Conservation (phyloP, 441 rosid species). For the Geranium incanum region DNA sequence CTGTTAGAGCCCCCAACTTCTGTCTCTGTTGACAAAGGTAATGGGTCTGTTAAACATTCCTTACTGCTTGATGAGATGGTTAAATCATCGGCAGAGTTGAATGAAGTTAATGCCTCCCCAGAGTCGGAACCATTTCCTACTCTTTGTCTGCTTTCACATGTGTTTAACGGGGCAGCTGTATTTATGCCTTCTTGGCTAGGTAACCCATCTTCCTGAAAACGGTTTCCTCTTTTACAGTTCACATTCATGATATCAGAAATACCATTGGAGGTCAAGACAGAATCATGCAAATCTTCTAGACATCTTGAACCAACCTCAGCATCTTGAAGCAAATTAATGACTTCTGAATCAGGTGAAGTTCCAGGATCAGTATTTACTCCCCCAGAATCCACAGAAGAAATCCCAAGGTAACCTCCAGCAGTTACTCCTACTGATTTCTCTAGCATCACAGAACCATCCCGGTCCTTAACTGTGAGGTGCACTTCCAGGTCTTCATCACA, state of each 20-base stretch:
- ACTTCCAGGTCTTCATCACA: conserved; percentile 18
- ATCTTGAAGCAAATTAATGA: conserved; percentile 63
- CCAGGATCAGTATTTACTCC: conserved; percentile 52
- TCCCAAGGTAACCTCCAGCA: conserved; percentile 30
- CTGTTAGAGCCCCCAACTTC: conserved; percentile 24
- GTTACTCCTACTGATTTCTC: conserved; percentile 40
- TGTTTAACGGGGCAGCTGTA: conserved; percentile 42
- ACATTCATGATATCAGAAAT: conserved; percentile 26
- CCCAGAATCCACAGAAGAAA: conserved; percentile 30
- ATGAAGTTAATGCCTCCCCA: conserved; percentile 26
- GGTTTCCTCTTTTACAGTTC: conserved; percentile 32
- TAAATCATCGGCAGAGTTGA: conserved; percentile 27
- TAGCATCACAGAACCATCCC: conserved; percentile 26
- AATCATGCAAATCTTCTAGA: conserved; percentile 35
- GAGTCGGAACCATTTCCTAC: conserved; percentile 20
- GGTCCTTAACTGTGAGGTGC: conserved; percentile 27
- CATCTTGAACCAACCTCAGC: conserved; percentile 35
- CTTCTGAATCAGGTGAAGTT: conserved; percentile 99
- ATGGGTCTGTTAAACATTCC: conserved; percentile 25
- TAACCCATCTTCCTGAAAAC: conserved; percentile 29
- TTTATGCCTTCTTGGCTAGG: conserved; percentile 25
- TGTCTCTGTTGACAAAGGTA: conserved; percentile 24
- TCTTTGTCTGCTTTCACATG: conserved; percentile 29
- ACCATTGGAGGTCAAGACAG: conserved; percentile 33
- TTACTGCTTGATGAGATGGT: conserved; percentile 27